phyloP scores from a whole-genome alignment of 140 eudicot genomes.

The Artemisia princeps region DNA sequence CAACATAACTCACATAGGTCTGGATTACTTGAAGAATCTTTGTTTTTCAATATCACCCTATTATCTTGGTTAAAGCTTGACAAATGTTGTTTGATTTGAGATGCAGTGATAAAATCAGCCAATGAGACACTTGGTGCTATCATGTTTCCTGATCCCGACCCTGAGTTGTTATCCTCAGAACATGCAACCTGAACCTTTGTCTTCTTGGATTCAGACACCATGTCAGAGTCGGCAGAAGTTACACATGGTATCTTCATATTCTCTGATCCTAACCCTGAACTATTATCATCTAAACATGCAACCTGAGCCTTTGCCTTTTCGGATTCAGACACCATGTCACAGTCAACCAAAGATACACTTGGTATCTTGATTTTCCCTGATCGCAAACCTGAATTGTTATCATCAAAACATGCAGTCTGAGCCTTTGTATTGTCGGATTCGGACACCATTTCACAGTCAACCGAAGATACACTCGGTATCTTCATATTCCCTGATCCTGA shows the following conservation, averaged over 20 bases:
- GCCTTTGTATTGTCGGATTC: no score
- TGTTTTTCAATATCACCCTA: background rate
- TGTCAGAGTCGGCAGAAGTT: background rate
- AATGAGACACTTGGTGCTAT: conserved; percentile 36
- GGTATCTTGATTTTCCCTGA: background rate
- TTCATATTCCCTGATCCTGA: no score
- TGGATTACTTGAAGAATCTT: conserved; percentile 19
- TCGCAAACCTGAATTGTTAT: no score
- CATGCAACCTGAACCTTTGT: conserved; percentile 8
- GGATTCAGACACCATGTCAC: no score
- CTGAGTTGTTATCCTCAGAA: conserved; percentile 12
- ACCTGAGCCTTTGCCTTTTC: no score
- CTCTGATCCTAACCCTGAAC: background rate
- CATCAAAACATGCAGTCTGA: no score
- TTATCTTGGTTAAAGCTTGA: conserved; percentile 33
- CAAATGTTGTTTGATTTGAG: conserved; percentile 51
- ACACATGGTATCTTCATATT: conserved; percentile 14
- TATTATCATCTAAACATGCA: conserved; percentile 10
- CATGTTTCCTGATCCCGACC: conserved; percentile 20
- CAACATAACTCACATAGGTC: conserved; percentile 58
- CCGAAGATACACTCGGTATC: no score
- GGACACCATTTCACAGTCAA: no score
- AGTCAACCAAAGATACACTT: background rate
- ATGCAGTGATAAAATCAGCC: conserved; percentile 43
- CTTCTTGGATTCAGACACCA: conserved; percentile 3